These are phyloP conservation scores for Hansenula sp. DNA, from an alignment of 1,139 yeast species.

Conservation along the genomic window DNA sequence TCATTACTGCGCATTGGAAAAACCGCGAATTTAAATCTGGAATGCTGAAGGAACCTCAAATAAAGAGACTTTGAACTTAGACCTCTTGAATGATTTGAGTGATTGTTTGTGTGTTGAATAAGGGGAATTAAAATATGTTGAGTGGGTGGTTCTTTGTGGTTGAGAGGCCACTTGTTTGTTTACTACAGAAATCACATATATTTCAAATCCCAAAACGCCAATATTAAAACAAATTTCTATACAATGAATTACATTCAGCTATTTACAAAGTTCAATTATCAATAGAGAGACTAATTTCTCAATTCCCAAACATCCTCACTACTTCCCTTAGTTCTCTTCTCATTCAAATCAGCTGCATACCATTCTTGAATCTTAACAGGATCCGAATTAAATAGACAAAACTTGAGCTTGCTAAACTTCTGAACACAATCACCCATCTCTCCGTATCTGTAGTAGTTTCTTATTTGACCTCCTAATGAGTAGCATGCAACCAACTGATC, in stretches of 20 bases:
- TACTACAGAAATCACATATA: too few species aligned
- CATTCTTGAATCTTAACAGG: slow-evolving; percentile 62
- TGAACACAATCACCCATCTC: slow-evolving; percentile 64
- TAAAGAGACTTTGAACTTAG: too few species aligned
- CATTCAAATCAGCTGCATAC: slow-evolving; percentile 58
- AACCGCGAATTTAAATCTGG: too few species aligned
- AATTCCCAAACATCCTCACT: slow-evolving; percentile 82
- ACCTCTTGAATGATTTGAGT: too few species aligned
- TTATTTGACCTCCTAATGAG: slow-evolving; percentile 83
- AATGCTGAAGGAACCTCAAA: too few species aligned
- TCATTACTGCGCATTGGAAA: too few species aligned
- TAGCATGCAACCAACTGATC: slow-evolving; percentile 84
- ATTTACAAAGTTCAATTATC: not conserved
- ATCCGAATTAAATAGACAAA: slow-evolving; percentile 63
- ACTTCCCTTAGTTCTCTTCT: slow-evolving; percentile 60
- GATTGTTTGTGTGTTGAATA: too few species aligned
- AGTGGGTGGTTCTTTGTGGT: too few species aligned
- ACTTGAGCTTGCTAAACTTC: slow-evolving; percentile 73
- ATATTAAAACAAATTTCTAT: too few species aligned
- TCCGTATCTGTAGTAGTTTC: slow-evolving; percentile 81
- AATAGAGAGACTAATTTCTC: slow-evolving; percentile 6
- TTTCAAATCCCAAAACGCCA: not conserved
- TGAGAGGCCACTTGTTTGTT: too few species aligned
- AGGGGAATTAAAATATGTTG: too few species aligned
- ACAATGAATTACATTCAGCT: not conserved